Conservation (phyloP, 108 stramenopile species). For the Cyclotella baltica region DNA sequence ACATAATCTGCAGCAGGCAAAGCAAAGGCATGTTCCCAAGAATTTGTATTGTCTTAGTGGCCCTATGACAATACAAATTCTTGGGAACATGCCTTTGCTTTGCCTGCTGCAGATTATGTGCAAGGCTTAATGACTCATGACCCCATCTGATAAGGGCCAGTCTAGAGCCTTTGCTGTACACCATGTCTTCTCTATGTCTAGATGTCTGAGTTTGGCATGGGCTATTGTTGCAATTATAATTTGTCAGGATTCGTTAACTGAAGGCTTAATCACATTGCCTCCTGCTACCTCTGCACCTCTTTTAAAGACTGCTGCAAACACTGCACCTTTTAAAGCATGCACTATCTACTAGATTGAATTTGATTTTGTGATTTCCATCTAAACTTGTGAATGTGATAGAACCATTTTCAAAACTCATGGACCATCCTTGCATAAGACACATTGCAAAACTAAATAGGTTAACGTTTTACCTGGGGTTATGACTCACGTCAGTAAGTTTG, state of each 20-base stretch:
- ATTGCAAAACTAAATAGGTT: too few relatives aligned
- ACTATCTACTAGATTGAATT: background rate
- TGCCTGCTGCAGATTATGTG: background rate
- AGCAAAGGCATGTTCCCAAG: too few relatives aligned
- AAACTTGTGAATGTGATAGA: background rate
- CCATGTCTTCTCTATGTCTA: too few relatives aligned
- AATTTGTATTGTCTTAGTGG: too few relatives aligned
- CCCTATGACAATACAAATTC: too few relatives aligned
- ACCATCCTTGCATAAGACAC: too few relatives aligned
- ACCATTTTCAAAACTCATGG: background rate
- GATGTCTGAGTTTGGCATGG: background rate
- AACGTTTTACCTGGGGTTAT: too few relatives aligned
- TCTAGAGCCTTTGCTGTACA: background rate
- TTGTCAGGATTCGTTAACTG: too few relatives aligned
- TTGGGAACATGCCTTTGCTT: background rate
- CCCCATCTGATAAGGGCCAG: background rate
- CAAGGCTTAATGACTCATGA: background rate
- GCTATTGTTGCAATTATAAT: background rate
- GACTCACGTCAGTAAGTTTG: background rate
- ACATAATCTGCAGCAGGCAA: too few relatives aligned
- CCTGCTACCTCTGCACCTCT: background rate
- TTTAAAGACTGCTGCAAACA: background rate
- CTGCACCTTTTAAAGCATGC: background rate
- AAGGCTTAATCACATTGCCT: background rate
- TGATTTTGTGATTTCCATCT: background rate